Base-by-base conservation (phyloP, 164 flowering plant species). In the Chloranthus sessilifolius region DNA sequence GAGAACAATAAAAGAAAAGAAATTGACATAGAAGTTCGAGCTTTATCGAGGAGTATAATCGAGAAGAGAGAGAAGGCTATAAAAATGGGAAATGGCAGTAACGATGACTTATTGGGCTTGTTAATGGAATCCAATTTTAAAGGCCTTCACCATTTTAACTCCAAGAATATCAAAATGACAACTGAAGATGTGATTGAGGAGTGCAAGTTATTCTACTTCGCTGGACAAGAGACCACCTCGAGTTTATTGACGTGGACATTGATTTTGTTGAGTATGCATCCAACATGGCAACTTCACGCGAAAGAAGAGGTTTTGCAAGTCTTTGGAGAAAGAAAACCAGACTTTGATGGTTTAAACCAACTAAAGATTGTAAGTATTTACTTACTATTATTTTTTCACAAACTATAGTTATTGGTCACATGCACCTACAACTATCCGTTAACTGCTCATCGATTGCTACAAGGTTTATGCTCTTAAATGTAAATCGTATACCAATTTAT, bases 171-270 rank as follows among this genome's bases (percentile, higher is more conserved):
- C 27, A 42, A 44, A 44, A 60, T 80, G 74, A 70, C 61, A 26
- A 56, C 50, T 26, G 75, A 78, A 19, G 82, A 75, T 9, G 47
- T 75, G 12, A 67, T 75, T 10, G 82, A 73, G 31, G 79, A 77
- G 52, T 75, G 82, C 65, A 75, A 75, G 56, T 30, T 59, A 15
- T 77, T 80, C 55, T 73, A 74, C 62, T 54, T 74, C 28, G 80
- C 78, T n/a, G 77, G 77, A 24, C 66, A 71, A 41, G 82, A 74
- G 24, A 77, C 80, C 28, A 75, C 80, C 14, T 45, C 77, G 4
- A 55, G 34, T 25, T 57, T 37, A 68, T 39, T 78, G 23, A 63
- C 72, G 24, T 79, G 84, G 88, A 61, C 79, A 2, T 48, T 73
- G 43, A 28, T 77, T 14, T 22, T 65, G 12, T 55, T 82, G 35